Percentiles rank a stretch among this genome's conserved stretches.
These are phyloP conservation scores for Calocera cornea DNA, from an alignment of 768 basidiomycete species.

Conservation along the genomic window DNA sequence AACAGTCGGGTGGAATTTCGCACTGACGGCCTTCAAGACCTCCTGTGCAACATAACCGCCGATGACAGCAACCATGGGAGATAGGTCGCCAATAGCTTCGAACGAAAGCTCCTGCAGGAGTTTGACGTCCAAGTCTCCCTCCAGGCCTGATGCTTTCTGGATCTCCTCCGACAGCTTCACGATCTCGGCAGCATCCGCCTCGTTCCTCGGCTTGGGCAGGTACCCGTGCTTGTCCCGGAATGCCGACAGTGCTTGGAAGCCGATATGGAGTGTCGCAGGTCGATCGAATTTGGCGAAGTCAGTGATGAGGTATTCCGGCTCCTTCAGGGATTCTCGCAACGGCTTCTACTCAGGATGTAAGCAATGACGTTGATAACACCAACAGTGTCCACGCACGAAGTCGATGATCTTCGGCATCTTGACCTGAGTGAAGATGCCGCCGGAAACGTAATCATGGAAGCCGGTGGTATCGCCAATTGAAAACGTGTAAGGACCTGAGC, in stretches of 20 bases:
- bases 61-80: slow-evolving; percentile 83
- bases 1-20: slow-evolving; percentile 94
- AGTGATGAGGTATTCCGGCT: slow-evolving; percentile 81
- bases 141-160: slow-evolving; percentile 31
- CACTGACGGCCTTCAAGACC: slow-evolving; percentile 88
- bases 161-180: slow-evolving; percentile 66
- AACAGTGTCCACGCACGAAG: slow-evolving; percentile 49
- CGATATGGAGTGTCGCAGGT: slow-evolving; percentile 76
- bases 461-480: slow-evolving; percentile 81
- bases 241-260: slow-evolving; percentile 83
- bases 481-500: slow-evolving; percentile 93
- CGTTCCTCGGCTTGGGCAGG: slow-evolving; percentile 70
- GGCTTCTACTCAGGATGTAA: slow-evolving; percentile 55
- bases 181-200: slow-evolving; percentile 61
- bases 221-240: slow-evolving; percentile 52
- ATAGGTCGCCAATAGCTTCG: slow-evolving; percentile 80
- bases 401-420: slow-evolving; percentile 96
- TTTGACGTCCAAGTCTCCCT: slow-evolving; percentile 59
- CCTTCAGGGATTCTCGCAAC: slow-evolving; percentile 64
- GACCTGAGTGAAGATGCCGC: slow-evolving; percentile 94
- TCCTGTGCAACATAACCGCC: slow-evolving; percentile 98
- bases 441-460: slow-evolving; percentile 62
- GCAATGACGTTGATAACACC: slow-evolving; percentile 3
- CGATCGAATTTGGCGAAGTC: slow-evolving; percentile 97
- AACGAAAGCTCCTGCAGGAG: slow-evolving; percentile 71